A percentile compares a stretch with the other conserved stretches of the same genome.
phyloP scores from a whole-genome alignment of 768 basidiomycete species.

The Coprinopsis cinerea region DNA sequence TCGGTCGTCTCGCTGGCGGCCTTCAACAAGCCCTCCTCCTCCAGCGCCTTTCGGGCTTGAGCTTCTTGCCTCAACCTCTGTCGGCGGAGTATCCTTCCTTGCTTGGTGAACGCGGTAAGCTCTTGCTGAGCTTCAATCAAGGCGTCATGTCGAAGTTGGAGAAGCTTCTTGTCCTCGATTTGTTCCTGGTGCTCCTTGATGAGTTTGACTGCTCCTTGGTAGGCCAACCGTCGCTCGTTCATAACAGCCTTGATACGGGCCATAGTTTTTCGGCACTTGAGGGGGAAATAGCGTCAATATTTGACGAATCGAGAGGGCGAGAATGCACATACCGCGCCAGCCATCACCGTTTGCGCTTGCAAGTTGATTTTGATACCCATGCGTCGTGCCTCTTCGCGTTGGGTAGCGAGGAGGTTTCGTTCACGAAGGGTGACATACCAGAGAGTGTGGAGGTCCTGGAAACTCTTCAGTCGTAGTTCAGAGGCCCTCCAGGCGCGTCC shows the following conservation, averaged over 20 bases:
- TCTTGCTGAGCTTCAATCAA: conserved; percentile 2
- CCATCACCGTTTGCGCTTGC: conserved; percentile 30
- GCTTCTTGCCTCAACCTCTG: background rate
- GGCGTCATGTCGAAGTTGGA: conserved; percentile 11
- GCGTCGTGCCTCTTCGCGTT: conserved; percentile 71
- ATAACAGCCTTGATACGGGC: conserved; percentile 92
- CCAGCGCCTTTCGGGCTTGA: conserved; percentile 2
- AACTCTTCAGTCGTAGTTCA: conserved; percentile 86
- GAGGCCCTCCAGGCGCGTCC: conserved; percentile 84
- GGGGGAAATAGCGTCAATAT: background rate
- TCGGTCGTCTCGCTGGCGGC: background rate
- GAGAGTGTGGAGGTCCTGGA: conserved; percentile 87
- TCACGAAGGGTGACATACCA: conserved; percentile 92
- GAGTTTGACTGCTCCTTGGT: conserved; percentile 59
- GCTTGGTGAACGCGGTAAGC: background rate
- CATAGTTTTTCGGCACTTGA: conserved; percentile 89
- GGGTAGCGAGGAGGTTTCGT: conserved; percentile 85
- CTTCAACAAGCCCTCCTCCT: background rate
- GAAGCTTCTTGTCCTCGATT: conserved; percentile 16
- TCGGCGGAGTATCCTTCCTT: background rate
- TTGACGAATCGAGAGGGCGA: conserved; percentile 3
- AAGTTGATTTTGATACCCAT: conserved; percentile 36
- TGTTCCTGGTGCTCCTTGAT: conserved; percentile 28
- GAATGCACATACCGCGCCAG: conserved; percentile 37
- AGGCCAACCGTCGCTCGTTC: conserved; percentile 84